phyloP scores from a whole-genome alignment of 2,329 filamentous ascomycete genomes.

The Aspergillus sp. region DNA sequence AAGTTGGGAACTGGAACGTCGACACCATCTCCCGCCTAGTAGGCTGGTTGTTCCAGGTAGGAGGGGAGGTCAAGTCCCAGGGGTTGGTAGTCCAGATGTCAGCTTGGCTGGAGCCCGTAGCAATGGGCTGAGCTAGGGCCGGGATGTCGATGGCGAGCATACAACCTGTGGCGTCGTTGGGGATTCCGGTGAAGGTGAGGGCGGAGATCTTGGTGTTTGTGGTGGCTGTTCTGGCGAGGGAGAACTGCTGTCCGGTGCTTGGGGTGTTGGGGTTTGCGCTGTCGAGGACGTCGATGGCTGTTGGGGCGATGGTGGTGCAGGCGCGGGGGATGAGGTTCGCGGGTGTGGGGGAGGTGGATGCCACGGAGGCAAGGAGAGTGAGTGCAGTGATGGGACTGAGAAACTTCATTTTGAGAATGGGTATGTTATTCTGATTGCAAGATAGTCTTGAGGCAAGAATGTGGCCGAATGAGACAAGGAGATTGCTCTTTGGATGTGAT shows the following conservation, averaged over 20 bases:
- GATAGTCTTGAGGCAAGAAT: neutral
- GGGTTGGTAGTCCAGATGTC: slow-evolving; percentile 21
- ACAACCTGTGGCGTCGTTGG: slow-evolving; percentile 19
- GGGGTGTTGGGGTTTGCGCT: slow-evolving; percentile 12
- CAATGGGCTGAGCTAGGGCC: slow-evolving; percentile 11
- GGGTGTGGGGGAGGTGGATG: slow-evolving; percentile 10
- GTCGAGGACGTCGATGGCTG: slow-evolving; percentile 17
- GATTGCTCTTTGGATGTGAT: neutral
- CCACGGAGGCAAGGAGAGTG: slow-evolving; percentile 3
- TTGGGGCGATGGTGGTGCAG: slow-evolving; percentile 17
- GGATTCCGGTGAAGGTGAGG: slow-evolving; percentile 22
- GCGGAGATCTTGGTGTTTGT: slow-evolving; percentile 12
- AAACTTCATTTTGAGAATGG: slow-evolving; percentile 6
- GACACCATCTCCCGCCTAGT: slow-evolving; percentile 4
- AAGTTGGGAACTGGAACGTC: slow-evolving; percentile 16
- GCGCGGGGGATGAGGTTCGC: slow-evolving; percentile 15
- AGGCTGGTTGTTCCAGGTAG: slow-evolving; percentile 17
- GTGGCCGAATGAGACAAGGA: no score
- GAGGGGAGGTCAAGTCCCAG: neutral
- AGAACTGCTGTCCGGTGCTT: slow-evolving; percentile 12
- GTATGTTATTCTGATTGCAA: no score
- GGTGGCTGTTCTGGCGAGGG: slow-evolving; percentile 11
- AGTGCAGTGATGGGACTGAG: slow-evolving; percentile 6
- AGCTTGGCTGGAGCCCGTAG: slow-evolving; percentile 13
- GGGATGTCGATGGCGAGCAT: slow-evolving; percentile 20